Percentiles rank a stretch among this genome's conserved stretches.
Conservation (phyloP, 176 grass and related monocot genomes). For the Lolium multiflorum region DNA sequence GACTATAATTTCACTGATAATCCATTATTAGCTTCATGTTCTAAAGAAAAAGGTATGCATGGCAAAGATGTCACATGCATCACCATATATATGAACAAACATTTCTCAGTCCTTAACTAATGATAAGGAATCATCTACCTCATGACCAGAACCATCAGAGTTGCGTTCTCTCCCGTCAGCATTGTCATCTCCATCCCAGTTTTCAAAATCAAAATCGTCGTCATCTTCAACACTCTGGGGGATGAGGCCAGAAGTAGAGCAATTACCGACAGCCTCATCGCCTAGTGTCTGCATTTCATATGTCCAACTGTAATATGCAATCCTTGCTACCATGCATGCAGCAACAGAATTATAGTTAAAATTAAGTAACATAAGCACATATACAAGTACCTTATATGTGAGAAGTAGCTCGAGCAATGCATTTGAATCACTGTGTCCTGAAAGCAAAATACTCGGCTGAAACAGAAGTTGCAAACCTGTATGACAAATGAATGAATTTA, state of each 20-base stretch:
- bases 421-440: slow-evolving; percentile 68
- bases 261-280: slow-evolving; percentile 32
- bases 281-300: slow-evolving; percentile 63
- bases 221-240: slow-evolving; percentile 37
- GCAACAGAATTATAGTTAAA: slow-evolving; percentile 16
- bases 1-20: background rate
- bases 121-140: slow-evolving; percentile 55
- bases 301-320: slow-evolving; percentile 16
- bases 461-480: slow-evolving; percentile 27
- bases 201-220: slow-evolving; percentile 41
- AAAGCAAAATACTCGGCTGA: slow-evolving; percentile 34
- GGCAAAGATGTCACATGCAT: background rate
- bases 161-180: slow-evolving; percentile 29
- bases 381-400: too few relatives aligned
- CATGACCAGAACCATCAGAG: slow-evolving; percentile 57
- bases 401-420: slow-evolving; percentile 74
- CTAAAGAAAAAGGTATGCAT: background rate
- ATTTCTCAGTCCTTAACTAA: background rate
- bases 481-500: slow-evolving; percentile 33
- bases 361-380: slow-evolving; percentile 36
- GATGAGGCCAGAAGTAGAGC: slow-evolving; percentile 32
- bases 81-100: background rate
- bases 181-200: slow-evolving; percentile 52
- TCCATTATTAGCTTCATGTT: background rate
- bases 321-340: background rate